Percentiles rank a stretch among this genome's conserved stretches.
Conservation (phyloP, 176 grass and related monocot species). For the Urochloa ruziziensis region DNA sequence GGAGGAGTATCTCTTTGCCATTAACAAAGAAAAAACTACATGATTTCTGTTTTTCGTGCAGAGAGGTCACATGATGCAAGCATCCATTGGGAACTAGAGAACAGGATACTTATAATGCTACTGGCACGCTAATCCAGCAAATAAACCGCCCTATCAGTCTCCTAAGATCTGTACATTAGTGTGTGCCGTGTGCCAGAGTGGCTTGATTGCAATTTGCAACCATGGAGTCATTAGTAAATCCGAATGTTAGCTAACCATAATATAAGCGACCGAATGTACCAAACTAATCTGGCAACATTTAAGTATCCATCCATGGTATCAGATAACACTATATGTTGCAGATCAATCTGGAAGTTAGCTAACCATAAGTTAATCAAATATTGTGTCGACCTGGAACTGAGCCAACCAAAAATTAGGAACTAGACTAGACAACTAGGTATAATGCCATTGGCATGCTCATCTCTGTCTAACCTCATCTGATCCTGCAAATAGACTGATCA, state of each 20-base stretch:
- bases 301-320: not conserved
- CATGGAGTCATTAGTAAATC: not conserved
- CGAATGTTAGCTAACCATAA: not conserved
- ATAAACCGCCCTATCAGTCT: not conserved
- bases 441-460: no score
- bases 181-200: no score
- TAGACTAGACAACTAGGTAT: no score
- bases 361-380: not conserved
- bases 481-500: no score
- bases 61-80: conserved; percentile 1
- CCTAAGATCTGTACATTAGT: not conserved
- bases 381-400: no score
- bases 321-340: not conserved
- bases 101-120: no score
- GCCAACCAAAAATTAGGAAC: no score
- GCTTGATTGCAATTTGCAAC: no score
- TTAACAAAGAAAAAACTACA: not conserved
- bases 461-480: no score
- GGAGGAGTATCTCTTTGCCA: not conserved
- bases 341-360: not conserved
- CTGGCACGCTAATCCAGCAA: not conserved
- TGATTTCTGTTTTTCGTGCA: not conserved
- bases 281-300: not conserved
- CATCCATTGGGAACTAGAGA: not conserved
- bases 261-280: not conserved